Base-by-base conservation (phyloP, 148 eudicot genomes). In the Cornus florida region DNA sequence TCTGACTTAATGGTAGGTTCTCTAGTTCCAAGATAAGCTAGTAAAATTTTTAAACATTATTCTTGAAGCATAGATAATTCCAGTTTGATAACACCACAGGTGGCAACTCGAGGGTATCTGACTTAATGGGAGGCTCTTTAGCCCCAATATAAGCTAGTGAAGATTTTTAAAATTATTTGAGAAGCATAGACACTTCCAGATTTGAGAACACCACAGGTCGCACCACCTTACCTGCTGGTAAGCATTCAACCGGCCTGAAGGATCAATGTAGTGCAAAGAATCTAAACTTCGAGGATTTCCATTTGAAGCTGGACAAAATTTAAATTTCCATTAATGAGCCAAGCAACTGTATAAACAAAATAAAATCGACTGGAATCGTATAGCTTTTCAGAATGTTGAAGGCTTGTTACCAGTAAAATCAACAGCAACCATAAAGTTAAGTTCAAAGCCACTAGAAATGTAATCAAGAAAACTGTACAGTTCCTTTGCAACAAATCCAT, bases 381-480 rank as follows among this genome's bases (percentile, higher is more conserved):
- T 57, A 19, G 19, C 5, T 5, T 57, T 57, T 73, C 28, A 20
- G 41, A 69, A 46, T 23, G 64, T 24, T 19, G 46, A 79, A 48
- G 79, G 75, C 57, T 17, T 59, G 67, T 59, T 82, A 96, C 99
- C 99, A 66, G 99, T 96, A 79, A 96, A 96, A 86, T 96, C 99
- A 85, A 96, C 91, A 77, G 98, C 99, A 23, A 81, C 99, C 92
- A 89, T 87, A 74, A 89, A 89, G 79, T 83, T 89, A 14, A 89
- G 94, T 83, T 96, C 95, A 81, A 90, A 93, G 67, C 99, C 99
- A 82, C 94, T 90, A 76, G 99, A 93, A 64, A 96, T 88, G 81
- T 96, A 96, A 82, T 96, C 99, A 78, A 96, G 83, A 81, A 96
- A 93, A 86, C 94, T 96, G 77, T 87, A 84, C 39, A 81, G 69